Conservation (phyloP, 306 rosid species). For the Hippophae tibetana region DNA sequence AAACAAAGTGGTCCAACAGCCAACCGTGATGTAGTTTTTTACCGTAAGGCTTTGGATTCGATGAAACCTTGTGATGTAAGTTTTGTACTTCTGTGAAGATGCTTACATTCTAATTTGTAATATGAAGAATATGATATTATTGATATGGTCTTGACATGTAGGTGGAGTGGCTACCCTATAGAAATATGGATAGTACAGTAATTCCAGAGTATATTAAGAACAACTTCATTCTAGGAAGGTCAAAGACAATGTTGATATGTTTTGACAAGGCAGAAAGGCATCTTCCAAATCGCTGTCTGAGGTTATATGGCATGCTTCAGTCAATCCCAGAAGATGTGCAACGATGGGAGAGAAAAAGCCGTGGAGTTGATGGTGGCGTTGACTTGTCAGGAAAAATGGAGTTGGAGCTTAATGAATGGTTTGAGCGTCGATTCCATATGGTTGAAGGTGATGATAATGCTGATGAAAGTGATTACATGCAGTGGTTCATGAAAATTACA, state of each 20-base stretch:
- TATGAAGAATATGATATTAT: conserved; percentile 16
- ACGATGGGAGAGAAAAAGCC: conserved; percentile 98
- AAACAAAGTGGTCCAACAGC: conserved; percentile 96
- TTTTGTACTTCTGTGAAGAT: conserved; percentile 17
- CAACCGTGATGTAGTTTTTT: conserved; percentile 92
- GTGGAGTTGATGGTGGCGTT: conserved; percentile 99
- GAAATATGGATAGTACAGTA: conserved; percentile 64
- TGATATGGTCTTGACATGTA: conserved; percentile 30
- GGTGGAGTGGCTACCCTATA: conserved; percentile 99
- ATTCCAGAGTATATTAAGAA: conserved; percentile 77
- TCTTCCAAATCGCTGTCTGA: conserved; percentile 82
- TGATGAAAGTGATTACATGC: conserved; percentile 83
- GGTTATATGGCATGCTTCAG: conserved; percentile 87
- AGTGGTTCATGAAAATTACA: conserved; percentile 76
- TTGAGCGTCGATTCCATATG: conserved; percentile 52
- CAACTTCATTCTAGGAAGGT: conserved; percentile 66
- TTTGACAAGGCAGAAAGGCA: conserved; percentile 99
- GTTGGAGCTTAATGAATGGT: conserved; percentile 80
- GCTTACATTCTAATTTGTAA: conserved; percentile 5
- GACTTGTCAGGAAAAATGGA: conserved; percentile 96
- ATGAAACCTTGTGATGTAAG: conserved; percentile 78
- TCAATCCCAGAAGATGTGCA: conserved; percentile 82
- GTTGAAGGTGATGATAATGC: conserved; percentile 64
- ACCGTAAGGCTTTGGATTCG: conserved; percentile 93
- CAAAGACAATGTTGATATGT: conserved; percentile 90